These are phyloP conservation scores for Dioscorea cayenensis DNA, from an alignment of 116 monocot species.

Conservation along the genomic window DNA sequence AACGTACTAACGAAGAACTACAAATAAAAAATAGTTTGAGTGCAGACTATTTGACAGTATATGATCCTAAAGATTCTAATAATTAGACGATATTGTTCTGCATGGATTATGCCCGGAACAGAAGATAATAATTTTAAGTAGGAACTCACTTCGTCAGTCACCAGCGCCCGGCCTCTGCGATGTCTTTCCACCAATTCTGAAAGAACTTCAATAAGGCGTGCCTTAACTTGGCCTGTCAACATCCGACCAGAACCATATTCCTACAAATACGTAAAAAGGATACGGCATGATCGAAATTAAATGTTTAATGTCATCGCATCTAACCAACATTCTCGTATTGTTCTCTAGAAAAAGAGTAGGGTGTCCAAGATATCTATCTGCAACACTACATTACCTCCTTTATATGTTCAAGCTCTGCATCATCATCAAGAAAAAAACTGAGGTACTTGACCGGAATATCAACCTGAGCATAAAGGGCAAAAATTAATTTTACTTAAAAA, in stretches of 20 bases:
- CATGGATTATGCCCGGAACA: not conserved
- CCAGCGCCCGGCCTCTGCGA: slow-evolving; percentile 55
- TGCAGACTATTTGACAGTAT: too few relatives aligned
- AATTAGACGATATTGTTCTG: too few relatives aligned
- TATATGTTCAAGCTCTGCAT: slow-evolving; percentile 75
- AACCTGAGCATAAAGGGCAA: slow-evolving; percentile 45
- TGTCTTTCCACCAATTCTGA: slow-evolving; percentile 83
- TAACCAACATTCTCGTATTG: not conserved
- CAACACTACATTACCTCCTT: slow-evolving; percentile 49
- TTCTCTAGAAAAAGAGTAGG: not conserved
- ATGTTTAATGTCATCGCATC: not conserved
- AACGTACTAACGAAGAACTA: not conserved
- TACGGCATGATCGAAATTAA: not conserved
- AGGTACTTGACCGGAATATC: slow-evolving; percentile 95
- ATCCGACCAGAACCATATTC: slow-evolving; percentile 80
- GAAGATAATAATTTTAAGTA: not conserved
- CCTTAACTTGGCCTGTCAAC: slow-evolving; percentile 89
- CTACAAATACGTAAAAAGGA: slow-evolving; percentile 22
- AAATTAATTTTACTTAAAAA: not conserved
- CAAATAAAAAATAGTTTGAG: too few relatives aligned
- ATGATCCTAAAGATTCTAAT: too few relatives aligned
- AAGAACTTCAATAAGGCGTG: slow-evolving; percentile 67
- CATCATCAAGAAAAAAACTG: slow-evolving; percentile 94
- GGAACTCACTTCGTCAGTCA: slow-evolving; percentile 62
- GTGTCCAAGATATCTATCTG: not conserved